Percentiles rank a stretch among this genome's conserved stretches.
phyloP scores from a whole-genome alignment of 2,329 filamentous ascomycete species.

The Xylaria sp. region DNA sequence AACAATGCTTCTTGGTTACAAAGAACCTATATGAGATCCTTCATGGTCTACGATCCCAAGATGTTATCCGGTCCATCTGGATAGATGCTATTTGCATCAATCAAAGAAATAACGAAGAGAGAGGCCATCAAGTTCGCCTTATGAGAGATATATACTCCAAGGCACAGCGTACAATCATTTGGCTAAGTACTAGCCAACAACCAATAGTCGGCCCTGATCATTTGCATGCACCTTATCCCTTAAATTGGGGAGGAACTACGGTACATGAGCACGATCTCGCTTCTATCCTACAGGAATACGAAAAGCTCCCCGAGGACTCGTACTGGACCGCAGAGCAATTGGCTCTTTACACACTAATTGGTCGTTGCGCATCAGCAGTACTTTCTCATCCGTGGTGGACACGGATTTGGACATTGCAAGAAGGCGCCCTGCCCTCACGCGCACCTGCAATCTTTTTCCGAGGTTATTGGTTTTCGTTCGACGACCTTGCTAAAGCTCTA shows the following conservation, averaged over 20 bases:
- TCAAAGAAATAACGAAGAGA: neutral
- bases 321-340: neutral
- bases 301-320: neutral
- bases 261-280: neutral
- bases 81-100: neutral
- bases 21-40: neutral
- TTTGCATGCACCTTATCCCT: neutral
- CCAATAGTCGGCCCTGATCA: neutral
- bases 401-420: neutral
- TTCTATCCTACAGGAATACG: neutral
- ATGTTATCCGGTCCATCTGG: neutral
- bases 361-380: neutral
- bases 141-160: neutral
- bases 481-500: neutral
- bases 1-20: no score
- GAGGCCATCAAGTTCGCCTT: neutral
- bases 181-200: neutral
- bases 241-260: no score
- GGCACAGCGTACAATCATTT: neutral
- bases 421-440: neutral
- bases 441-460: neutral
- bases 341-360: neutral
- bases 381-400: neutral
- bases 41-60: neutral
- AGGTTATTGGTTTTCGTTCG: neutral